These are phyloP conservation scores for Catunica adiposa DNA, from an alignment of 2,329 filamentous ascomycete genomes.

Conservation along the genomic window DNA sequence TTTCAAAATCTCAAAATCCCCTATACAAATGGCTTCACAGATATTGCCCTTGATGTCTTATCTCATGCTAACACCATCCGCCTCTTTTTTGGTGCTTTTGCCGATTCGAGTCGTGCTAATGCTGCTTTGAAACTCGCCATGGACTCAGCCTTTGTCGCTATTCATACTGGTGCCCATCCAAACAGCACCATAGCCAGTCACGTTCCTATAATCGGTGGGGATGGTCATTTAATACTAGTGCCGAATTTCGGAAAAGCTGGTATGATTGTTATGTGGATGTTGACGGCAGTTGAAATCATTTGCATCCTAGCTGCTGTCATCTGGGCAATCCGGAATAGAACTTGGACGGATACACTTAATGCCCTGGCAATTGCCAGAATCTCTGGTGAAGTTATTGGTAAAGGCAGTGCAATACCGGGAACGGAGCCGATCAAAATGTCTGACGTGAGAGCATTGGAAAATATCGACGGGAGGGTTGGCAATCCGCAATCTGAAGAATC, in stretches of 20 bases:
- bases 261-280: slow-evolving; percentile 11
- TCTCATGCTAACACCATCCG: slow-evolving; percentile 7
- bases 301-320: background rate
- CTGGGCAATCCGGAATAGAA: slow-evolving; percentile 5
- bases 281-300: slow-evolving; percentile 3
- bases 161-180: slow-evolving; percentile 3
- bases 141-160: slow-evolving; percentile 11
- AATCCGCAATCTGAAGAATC: background rate
- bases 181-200: background rate
- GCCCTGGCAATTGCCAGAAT: slow-evolving; percentile 11
- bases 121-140: slow-evolving; percentile 9
- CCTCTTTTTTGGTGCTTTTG: slow-evolving; percentile 10
- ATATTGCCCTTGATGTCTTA: background rate
- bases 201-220: slow-evolving; percentile 12
- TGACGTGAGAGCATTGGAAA: slow-evolving; percentile 4
- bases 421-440: slow-evolving; percentile 1
- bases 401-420: slow-evolving; percentile 7
- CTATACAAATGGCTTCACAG: background rate
- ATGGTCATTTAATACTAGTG: slow-evolving; percentile 9
- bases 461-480: slow-evolving; percentile 9
- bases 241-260: slow-evolving; percentile 1
- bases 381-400: slow-evolving; percentile 1
- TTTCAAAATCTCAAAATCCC: slow-evolving; percentile 4
- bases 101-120: background rate
- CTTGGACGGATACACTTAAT: slow-evolving; percentile 12